A percentile compares a stretch with the other conserved stretches of the same genome.
phyloP scores from a whole-genome alignment of 371 early-diverging fungal genomes.

The Apophysomyces elegans region DNA sequence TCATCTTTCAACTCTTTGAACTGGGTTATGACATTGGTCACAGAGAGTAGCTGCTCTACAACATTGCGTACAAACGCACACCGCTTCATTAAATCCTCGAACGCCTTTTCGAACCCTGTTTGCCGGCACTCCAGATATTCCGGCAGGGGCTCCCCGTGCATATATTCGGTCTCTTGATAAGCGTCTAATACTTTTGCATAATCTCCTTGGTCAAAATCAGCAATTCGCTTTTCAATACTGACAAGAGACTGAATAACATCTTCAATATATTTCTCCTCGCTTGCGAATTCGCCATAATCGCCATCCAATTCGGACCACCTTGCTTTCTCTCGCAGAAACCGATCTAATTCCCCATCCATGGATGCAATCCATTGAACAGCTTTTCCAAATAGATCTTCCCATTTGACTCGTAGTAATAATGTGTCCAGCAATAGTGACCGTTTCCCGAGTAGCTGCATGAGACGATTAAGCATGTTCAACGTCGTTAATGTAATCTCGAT shows the following conservation, averaged over 20 bases:
- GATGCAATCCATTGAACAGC: conserved; percentile 23
- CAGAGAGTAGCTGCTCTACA: conserved; percentile 31
- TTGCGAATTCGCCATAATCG: neutral
- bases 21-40: conserved; percentile 21
- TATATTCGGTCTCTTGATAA: conserved; percentile 36
- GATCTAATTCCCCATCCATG: conserved; percentile 22
- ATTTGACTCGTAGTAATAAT: conserved; percentile 30
- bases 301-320: neutral
- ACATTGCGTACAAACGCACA: conserved; percentile 27
- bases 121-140: conserved; percentile 27
- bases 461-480: conserved; percentile 33
- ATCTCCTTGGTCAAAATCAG: conserved; percentile 26
- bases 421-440: conserved; percentile 24
- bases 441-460: conserved; percentile 23
- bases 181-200: conserved; percentile 30
- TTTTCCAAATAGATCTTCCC: conserved; percentile 33
- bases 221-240: conserved; percentile 20
- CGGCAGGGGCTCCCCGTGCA: conserved; percentile 18
- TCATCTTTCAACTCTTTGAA: conserved; percentile 20
- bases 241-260: conserved; percentile 20
- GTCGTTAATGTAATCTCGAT: conserved; percentile 52
- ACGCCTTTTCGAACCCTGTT: conserved; percentile 30
- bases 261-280: conserved; percentile 15
- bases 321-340: conserved; percentile 17
- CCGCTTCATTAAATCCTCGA: conserved; percentile 31